Evolutionary conservation across 2,329 filamentous ascomycete species (phyloP).

Genomic region (Zalaria sp.): DNA sequence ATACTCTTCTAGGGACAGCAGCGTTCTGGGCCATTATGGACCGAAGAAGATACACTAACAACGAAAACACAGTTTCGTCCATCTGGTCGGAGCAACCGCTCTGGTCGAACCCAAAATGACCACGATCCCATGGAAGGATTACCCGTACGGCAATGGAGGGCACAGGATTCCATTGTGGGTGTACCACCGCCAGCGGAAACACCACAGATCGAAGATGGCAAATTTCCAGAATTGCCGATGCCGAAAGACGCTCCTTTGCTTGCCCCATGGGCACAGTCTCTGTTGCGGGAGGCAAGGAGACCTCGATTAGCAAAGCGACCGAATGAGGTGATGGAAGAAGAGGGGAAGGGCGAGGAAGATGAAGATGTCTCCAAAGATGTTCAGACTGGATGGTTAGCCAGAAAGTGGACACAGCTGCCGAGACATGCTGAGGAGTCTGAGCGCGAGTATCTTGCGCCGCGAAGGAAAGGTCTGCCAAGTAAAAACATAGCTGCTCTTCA

Average conservation of each 20-base stretch:
- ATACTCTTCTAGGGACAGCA: too few species aligned
- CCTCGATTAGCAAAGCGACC: conserved; percentile 63
- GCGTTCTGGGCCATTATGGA: too few species aligned
- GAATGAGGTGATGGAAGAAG: conserved; percentile 47
- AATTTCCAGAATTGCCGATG: conserved; percentile 75
- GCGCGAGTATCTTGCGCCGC: conserved; percentile 47
- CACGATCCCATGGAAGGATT: conserved; percentile 60
- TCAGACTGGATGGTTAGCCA: conserved; percentile 35
- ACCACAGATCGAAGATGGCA: conserved; percentile 47
- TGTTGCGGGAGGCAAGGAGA: conserved; percentile 68
- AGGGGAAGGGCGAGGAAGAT: conserved; percentile 30
- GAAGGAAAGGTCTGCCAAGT: conserved; percentile 43
- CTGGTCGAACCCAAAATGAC: conserved; percentile 43
- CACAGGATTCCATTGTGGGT: conserved; percentile 33
- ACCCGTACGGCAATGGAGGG: conserved; percentile 81
- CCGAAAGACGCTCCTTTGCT: conserved; percentile 72
- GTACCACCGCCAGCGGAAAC: conserved; percentile 51
- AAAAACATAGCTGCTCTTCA: conserved; percentile 25
- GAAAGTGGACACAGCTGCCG: conserved; percentile 44
- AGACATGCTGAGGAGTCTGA: conserved; percentile 44
- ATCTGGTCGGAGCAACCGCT: conserved; percentile 43
- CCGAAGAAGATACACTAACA: too few species aligned
- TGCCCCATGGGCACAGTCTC: conserved; percentile 64
- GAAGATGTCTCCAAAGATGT: conserved; percentile 12
- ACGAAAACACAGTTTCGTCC: conserved; percentile 35